Conservation (phyloP, 495 filamentous ascomycete genomes). For the Lophium mytilinum region DNA sequence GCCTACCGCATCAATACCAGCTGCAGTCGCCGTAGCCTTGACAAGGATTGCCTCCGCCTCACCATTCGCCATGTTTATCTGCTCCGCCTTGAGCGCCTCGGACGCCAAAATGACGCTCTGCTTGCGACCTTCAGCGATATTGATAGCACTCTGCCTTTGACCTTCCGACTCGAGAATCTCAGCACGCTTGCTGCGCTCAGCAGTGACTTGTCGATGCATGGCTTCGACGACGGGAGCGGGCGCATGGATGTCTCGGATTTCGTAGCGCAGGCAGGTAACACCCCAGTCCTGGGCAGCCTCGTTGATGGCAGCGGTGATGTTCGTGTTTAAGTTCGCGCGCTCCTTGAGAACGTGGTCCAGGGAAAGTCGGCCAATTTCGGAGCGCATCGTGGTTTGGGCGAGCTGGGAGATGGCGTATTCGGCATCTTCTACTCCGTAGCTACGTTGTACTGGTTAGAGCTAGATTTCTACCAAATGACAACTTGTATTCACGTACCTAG, state of each 20-base stretch:
- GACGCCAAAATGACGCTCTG: conserved; percentile 92
- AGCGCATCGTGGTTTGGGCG: conserved; percentile 97
- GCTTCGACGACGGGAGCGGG: conserved; percentile 86
- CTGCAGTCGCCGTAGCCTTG: conserved; percentile 76
- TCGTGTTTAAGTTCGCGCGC: conserved; percentile 87
- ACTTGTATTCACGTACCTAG: conserved; percentile 49
- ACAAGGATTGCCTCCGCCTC: conserved; percentile 89
- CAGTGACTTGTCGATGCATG: conserved; percentile 97
- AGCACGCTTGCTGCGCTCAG: conserved; percentile 90
- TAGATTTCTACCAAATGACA: neutral
- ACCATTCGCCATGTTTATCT: conserved; percentile 84
- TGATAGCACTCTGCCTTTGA: conserved; percentile 92
- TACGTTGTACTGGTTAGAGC: conserved; percentile 29
- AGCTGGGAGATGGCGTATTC: conserved; percentile 98
- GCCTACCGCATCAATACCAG: conserved; percentile 80
- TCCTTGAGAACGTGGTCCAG: conserved; percentile 97
- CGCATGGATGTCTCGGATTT: conserved; percentile 96
- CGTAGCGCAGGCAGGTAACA: conserved; percentile 90
- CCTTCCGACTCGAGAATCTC: conserved; percentile 96
- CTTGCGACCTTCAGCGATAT: conserved; percentile 94
- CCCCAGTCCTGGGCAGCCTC: conserved; percentile 96
- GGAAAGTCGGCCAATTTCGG: conserved; percentile 90
- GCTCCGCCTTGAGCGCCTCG: conserved; percentile 80
- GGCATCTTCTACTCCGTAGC: conserved; percentile 96
- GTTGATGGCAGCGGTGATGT: conserved; percentile 97